A percentile compares a stretch with the other conserved stretches of the same genome.
Conservation (phyloP, 2,329 filamentous ascomycete genomes). For the Exophiala spinifera region DNA sequence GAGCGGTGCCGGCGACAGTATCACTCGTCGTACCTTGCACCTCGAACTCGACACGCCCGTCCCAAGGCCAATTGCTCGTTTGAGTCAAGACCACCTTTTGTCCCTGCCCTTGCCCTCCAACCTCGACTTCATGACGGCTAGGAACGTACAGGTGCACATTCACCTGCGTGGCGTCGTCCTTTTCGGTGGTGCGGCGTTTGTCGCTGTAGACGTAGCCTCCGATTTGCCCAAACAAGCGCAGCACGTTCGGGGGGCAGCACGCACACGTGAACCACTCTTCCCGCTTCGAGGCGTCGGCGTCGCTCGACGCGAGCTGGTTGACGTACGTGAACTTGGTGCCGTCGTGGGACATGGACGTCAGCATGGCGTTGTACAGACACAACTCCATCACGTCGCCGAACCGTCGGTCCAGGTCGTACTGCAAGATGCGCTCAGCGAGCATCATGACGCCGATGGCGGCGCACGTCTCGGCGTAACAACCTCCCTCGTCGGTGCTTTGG, state of each 20-base stretch:
- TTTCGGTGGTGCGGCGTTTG: too few relatives aligned
- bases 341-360: constrained; percentile 56
- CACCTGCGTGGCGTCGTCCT: constrained; percentile 35
- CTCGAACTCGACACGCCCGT: constrained; percentile 50
- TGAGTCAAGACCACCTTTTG: constrained; percentile 45
- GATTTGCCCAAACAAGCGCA: constrained; percentile 54
- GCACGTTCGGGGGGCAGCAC: constrained; percentile 61
- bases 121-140: constrained; percentile 44
- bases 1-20: not conserved
- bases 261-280: constrained; percentile 59
- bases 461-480: constrained; percentile 62
- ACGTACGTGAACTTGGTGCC: constrained; percentile 60
- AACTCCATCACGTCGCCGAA: constrained; percentile 61
- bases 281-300: constrained; percentile 48
- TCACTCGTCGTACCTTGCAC: too few relatives aligned
- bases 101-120: constrained; percentile 29
- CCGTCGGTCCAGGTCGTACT: constrained; percentile 51
- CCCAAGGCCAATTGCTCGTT: constrained; percentile 57
- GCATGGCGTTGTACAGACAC: constrained; percentile 58
- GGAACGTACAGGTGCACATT: constrained; percentile 58
- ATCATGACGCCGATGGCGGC: constrained; percentile 61
- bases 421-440: constrained; percentile 56
- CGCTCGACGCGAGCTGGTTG: constrained; percentile 58
- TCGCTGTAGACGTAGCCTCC: constrained; percentile 54
- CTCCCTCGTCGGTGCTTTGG: constrained; percentile 58